A percentile compares a stretch with the other conserved stretches of the same genome.
These are phyloP conservation scores for Ophiocordyceps camponoti-floridani DNA, from an alignment of 2,329 filamentous ascomycete genomes.

Conservation along the genomic window DNA sequence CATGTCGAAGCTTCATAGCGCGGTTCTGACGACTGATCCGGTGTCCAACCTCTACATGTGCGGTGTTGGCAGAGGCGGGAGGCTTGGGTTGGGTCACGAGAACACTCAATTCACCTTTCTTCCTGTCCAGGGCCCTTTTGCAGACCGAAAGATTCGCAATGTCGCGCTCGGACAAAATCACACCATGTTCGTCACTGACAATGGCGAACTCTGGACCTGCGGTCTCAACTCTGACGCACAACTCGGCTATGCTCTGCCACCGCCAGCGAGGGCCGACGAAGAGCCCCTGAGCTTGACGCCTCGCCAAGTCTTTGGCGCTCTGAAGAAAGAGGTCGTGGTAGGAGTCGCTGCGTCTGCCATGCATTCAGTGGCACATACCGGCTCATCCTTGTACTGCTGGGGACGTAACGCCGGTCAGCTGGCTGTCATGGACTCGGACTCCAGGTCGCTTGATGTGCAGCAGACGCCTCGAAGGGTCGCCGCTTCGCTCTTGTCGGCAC, in stretches of 20 bases:
- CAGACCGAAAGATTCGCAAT: slow-evolving; percentile 55
- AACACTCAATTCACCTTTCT: slow-evolving; percentile 75
- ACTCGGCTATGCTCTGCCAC: slow-evolving; percentile 65
- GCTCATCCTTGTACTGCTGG: slow-evolving; percentile 73
- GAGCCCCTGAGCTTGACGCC: slow-evolving; percentile 68
- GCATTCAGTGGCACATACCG: slow-evolving; percentile 80
- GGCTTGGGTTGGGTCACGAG: slow-evolving; percentile 78
- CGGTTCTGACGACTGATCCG: slow-evolving; percentile 71
- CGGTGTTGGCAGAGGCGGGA: slow-evolving; percentile 77
- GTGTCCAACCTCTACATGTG: slow-evolving; percentile 85
- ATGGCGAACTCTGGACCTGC: slow-evolving; percentile 90
- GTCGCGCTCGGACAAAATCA: slow-evolving; percentile 85
- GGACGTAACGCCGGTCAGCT: slow-evolving; percentile 91
- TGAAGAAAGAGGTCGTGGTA: slow-evolving; percentile 70
- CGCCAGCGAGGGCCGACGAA: slow-evolving; percentile 51
- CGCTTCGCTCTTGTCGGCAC: slow-evolving; percentile 50
- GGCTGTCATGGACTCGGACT: slow-evolving; percentile 87
- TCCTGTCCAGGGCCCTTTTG: slow-evolving; percentile 61
- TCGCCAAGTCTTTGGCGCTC: slow-evolving; percentile 74
- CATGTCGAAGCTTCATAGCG: slow-evolving; percentile 84
- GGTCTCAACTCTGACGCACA: slow-evolving; percentile 75
- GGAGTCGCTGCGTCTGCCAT: slow-evolving; percentile 79
- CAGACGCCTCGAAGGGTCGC: slow-evolving; percentile 70
- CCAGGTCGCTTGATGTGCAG: slow-evolving; percentile 76
- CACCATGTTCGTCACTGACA: slow-evolving; percentile 65